A percentile compares a stretch with the other conserved stretches of the same genome.
Conservation (phyloP, 2,329 filamentous ascomycete genomes). For the Hymenotorrendiella dingleyae region DNA sequence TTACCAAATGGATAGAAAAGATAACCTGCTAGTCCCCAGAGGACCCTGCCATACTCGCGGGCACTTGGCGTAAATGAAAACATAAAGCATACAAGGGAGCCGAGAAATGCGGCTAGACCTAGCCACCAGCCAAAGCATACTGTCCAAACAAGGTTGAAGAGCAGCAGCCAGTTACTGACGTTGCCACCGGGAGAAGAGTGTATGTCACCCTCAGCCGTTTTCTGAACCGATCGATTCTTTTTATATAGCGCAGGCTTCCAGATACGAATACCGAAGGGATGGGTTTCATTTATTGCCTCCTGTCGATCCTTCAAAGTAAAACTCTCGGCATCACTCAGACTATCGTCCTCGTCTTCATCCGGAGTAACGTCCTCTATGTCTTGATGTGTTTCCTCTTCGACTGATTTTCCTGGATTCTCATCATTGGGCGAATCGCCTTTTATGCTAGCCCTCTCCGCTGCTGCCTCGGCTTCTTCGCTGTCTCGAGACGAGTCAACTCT, state of each 20-base stretch:
- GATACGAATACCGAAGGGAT: conserved; percentile 96
- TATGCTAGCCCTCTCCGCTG: conserved; percentile 14
- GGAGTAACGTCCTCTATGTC: conserved; percentile 35
- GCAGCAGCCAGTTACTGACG: conserved; percentile 75
- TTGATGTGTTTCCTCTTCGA: conserved; percentile 22
- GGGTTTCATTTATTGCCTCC: conserved; percentile 96
- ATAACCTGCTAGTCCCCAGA: conserved; percentile 80
- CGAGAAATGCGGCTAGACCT: conserved; percentile 65
- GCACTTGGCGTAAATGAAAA: conserved; percentile 76
- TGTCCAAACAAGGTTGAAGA: conserved; percentile 90
- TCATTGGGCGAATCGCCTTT: conserved; percentile 14
- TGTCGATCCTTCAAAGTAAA: conserved; percentile 97
- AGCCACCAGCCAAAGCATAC: conserved; percentile 96
- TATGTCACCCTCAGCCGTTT: conserved; percentile 92
- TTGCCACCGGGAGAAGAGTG: conserved; percentile 87
- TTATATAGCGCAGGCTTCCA: conserved; percentile 99
- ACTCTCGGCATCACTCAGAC: conserved; percentile 88
- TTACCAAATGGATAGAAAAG: conserved; percentile 96
- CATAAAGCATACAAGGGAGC: conserved; percentile 71
- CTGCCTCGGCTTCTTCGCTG: conserved; percentile 27
- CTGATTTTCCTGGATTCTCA: conserved; percentile 12
- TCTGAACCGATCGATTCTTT: conserved; percentile 92
- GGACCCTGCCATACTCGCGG: conserved; percentile 75
- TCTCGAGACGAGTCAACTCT: conserved; percentile 44
- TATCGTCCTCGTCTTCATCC: conserved; percentile 57